phyloP scores from a whole-genome alignment of 2,329 filamentous ascomycete species.

The Xylariaceae sp. region DNA sequence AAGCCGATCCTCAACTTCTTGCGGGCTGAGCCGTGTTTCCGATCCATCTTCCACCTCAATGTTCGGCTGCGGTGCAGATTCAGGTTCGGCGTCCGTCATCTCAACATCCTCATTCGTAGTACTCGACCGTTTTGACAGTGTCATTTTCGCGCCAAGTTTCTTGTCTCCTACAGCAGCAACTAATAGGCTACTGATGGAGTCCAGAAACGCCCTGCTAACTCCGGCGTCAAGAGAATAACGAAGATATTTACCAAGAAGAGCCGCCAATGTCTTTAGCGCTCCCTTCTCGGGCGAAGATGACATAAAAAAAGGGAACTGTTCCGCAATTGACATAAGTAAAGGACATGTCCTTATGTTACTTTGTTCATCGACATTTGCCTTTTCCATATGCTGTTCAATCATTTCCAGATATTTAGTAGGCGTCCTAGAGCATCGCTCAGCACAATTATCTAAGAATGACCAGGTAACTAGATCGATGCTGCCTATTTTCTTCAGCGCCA shows the following conservation, averaged over 20 bases:
- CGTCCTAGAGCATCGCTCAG: constrained; percentile 65
- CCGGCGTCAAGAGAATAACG: constrained; percentile 47
- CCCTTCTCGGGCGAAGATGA: constrained; percentile 42
- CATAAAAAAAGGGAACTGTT: constrained; percentile 69
- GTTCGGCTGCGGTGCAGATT: neutral
- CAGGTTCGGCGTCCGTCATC: neutral
- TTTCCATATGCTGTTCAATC: constrained; percentile 39
- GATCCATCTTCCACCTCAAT: constrained; percentile 7
- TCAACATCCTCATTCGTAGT: constrained; percentile 1
- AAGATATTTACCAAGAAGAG: constrained; percentile 55
- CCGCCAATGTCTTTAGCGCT: constrained; percentile 43
- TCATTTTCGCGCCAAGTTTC: constrained; percentile 33
- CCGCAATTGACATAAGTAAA: constrained; percentile 61
- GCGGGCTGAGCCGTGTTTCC: constrained; percentile 28
- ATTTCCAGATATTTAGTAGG: constrained; percentile 80
- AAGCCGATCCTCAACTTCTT: constrained; percentile 49
- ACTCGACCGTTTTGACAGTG: constrained; percentile 18
- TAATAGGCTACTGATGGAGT: constrained; percentile 40
- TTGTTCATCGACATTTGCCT: constrained; percentile 24
- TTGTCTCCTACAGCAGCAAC: constrained; percentile 32
- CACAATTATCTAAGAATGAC: constrained; percentile 76
- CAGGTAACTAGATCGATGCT: constrained; percentile 43
- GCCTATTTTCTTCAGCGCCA: constrained; percentile 33
- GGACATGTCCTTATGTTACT: constrained; percentile 48
- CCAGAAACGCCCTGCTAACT: constrained; percentile 43